Evolutionary conservation across 768 basidiomycete species (phyloP).

Genomic region (Panaeolus papilionaceus): DNA sequence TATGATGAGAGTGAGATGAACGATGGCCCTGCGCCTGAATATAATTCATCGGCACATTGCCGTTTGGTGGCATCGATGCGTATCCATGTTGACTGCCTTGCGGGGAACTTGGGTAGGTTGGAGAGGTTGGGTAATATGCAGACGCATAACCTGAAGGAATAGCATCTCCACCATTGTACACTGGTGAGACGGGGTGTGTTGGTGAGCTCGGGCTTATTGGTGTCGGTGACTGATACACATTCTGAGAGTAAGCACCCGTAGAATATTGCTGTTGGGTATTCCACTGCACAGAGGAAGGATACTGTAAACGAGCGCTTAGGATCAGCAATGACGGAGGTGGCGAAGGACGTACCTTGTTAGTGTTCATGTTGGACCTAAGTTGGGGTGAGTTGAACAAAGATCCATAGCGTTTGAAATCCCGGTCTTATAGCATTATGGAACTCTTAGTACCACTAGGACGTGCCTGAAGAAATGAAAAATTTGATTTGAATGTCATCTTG

Average conservation of each 20-base stretch:
- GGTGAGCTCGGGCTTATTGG: slow-evolving; percentile 27
- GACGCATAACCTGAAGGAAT: slow-evolving; percentile 29
- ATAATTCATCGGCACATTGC: slow-evolving; percentile 26
- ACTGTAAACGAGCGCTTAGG: slow-evolving; percentile 37
- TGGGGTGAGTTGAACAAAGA: slow-evolving; percentile 11
- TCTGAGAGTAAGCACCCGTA: slow-evolving; percentile 33
- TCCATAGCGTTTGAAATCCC: slow-evolving; percentile 3
- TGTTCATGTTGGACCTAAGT: slow-evolving; percentile 27
- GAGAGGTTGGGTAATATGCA: slow-evolving; percentile 29
- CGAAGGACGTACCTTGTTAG: slow-evolving; percentile 29
- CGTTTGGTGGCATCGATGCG: slow-evolving; percentile 28
- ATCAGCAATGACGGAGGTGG: slow-evolving; percentile 19
- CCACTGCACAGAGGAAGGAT: slow-evolving; percentile 43
- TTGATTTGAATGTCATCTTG: slow-evolving; percentile 33
- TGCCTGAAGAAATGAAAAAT: slow-evolving; percentile 34
- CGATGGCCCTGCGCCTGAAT: slow-evolving; percentile 29
- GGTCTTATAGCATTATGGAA: slow-evolving; percentile 29
- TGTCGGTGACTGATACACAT: slow-evolving; percentile 30
- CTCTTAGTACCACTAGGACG: slow-evolving; percentile 22
- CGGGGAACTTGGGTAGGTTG: slow-evolving; percentile 31
- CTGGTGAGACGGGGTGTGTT: slow-evolving; percentile 29
- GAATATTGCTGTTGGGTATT: slow-evolving; percentile 39
- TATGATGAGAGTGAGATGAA: slow-evolving; percentile 27
- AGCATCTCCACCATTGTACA: slow-evolving; percentile 26
- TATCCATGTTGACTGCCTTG: slow-evolving; percentile 32